Evolutionary conservation across 176 grass and related monocot species (phyloP), one percentile per base, ranked within the genome.

Genomic region (Pontederia paniculata): DNA sequence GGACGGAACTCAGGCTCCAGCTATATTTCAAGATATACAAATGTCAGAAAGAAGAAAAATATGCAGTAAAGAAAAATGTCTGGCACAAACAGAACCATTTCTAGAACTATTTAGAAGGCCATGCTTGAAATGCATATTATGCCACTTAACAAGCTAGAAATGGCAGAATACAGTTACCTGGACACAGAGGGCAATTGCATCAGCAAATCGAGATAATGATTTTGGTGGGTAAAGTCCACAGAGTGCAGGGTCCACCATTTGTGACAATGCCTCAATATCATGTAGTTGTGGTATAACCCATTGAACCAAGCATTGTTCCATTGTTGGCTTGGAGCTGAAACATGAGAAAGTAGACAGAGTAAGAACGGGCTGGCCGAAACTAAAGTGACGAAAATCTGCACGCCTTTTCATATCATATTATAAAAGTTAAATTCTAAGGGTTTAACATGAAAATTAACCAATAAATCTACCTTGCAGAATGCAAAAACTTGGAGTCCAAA

Each of bases 151-250:
- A 37, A 37, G 3, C 28, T 37, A 37, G 28, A 37, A 37, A 37
- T 37, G 28, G 28, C 12, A 52, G 57, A 42, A 66, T 44, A 20
- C 20, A 55, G 19, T 75, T 53, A 97, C 91, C 91, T 90, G 86
- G 52, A 82, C 51, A 22, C 93, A 97, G 2, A 80, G 72, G 9
- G 74, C 53, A 10, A 91, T 71, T 53, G 84, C 72, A 69, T 90
- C 80, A 1, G 93, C 83, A n/a, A 88, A 91, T 31, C 86, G 80
- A 49, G 86, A 97, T 43, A 97, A 12, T 14, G 86, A 75, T 49
- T 84, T 91, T 0, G 86, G 86, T 0, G 80, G 93, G 21, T 88
- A 97, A 31, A 97, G 75, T 28, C 93, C 93, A 2, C 83, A 77
- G 14, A 97, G 80, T 64, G 71, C 82, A 21, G 86, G 93, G 62